A percentile compares a stretch with the other conserved stretches of the same genome.
Conservation (phyloP, 305 asterid species). For the Fraxinus nigra region DNA sequence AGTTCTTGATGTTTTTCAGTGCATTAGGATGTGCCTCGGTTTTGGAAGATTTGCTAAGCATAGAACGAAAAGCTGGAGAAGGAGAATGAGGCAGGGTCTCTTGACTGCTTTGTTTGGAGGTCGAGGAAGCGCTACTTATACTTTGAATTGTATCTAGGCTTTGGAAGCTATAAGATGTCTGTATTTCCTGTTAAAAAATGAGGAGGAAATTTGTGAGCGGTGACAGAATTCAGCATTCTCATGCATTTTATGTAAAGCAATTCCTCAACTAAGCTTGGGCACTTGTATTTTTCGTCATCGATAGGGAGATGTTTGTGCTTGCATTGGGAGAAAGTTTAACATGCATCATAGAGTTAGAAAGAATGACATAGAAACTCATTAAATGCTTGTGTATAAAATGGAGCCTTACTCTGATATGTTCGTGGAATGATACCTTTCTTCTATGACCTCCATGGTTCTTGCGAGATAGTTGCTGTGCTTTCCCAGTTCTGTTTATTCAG, state of each 20-base stretch:
- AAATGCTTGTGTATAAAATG: slow-evolving; percentile 5
- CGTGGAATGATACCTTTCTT: slow-evolving; percentile 53
- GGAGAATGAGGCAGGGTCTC: slow-evolving; percentile 58
- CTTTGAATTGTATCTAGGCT: slow-evolving; percentile 38
- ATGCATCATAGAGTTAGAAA: not conserved
- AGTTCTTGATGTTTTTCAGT: slow-evolving; percentile 75
- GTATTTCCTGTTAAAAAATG: slow-evolving; percentile 35
- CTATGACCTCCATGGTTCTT: slow-evolving; percentile 27
- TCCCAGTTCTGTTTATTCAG: slow-evolving; percentile 28
- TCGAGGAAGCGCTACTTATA: slow-evolving; percentile 42
- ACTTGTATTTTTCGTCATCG: not conserved
- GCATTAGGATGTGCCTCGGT: slow-evolving; percentile 88
- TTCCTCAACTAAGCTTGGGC: not conserved
- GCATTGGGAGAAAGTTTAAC: not conserved
- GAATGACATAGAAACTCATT: not conserved
- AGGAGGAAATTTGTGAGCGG: not conserved
- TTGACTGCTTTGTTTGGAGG: slow-evolving; percentile 21
- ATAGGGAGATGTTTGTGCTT: not conserved
- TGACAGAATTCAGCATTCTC: not conserved
- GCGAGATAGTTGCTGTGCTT: slow-evolving; percentile 31
- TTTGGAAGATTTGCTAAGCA: slow-evolving; percentile 45
- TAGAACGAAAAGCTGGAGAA: slow-evolving; percentile 50
- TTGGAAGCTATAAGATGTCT: slow-evolving; percentile 22
- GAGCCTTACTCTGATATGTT: slow-evolving; percentile 27
- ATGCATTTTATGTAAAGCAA: not conserved